These are phyloP conservation scores for Stereum hirsutum DNA, from an alignment of 1,284 basidiomycete genomes.

Conservation along the genomic window DNA sequence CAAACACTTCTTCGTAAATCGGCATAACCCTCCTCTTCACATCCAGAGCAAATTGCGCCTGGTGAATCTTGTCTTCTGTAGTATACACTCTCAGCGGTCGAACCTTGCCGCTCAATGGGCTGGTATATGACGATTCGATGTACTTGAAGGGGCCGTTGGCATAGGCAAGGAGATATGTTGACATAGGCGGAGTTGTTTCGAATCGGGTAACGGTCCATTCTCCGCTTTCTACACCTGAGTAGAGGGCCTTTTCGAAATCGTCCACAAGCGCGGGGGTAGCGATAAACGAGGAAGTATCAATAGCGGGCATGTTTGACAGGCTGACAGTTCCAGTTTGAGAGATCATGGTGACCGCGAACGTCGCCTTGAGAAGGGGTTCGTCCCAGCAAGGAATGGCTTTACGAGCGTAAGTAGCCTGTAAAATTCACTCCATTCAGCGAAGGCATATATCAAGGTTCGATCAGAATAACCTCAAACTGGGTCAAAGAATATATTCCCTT, in stretches of 20 bases:
- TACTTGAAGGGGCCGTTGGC: slow-evolving; percentile 80
- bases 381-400: slow-evolving; percentile 88
- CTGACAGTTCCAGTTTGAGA: slow-evolving; percentile 71
- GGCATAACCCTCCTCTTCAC: slow-evolving; percentile 84
- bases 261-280: not conserved
- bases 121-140: slow-evolving; percentile 71
- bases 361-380: slow-evolving; percentile 89
- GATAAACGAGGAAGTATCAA: slow-evolving; percentile 36
- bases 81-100: slow-evolving; percentile 83
- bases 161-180: slow-evolving; percentile 89
- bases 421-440: too few relatives aligned
- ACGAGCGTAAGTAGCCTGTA: slow-evolving; percentile 84
- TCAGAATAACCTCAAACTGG: slow-evolving; percentile 57
- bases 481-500: slow-evolving; percentile 69
- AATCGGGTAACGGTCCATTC: slow-evolving; percentile 81
- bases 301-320: slow-evolving; percentile 81
- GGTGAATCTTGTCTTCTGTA: too few relatives aligned
- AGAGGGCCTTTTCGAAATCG: slow-evolving; percentile 6
- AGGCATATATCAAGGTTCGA: slow-evolving; percentile 14
- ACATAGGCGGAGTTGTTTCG: slow-evolving; percentile 77
- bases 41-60: slow-evolving; percentile 80
- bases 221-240: slow-evolving; percentile 20
- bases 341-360: slow-evolving; percentile 77
- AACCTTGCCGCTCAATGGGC: slow-evolving; percentile 75
- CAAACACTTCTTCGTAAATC: slow-evolving; percentile 89